Evolutionary conservation across 2,329 filamentous ascomycete genomes (phyloP).

Genomic region (Xenoacremonium recifei): DNA sequence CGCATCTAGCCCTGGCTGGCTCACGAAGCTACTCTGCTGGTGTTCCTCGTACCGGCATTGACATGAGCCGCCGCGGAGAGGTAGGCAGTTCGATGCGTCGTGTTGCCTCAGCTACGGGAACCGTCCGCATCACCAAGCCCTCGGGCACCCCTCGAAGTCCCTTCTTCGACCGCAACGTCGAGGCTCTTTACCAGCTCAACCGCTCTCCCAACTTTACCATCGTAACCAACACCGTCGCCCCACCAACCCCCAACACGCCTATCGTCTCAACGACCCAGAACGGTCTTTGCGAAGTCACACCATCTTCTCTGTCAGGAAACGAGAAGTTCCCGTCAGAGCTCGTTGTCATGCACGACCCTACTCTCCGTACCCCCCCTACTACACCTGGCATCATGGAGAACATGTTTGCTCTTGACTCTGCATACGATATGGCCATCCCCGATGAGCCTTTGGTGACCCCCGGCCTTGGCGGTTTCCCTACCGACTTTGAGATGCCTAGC

Average conservation of each 20-base stretch:
- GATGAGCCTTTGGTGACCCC: slow-evolving; percentile 52
- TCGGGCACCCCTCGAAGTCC: slow-evolving; percentile 33
- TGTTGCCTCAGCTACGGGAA: slow-evolving; percentile 51
- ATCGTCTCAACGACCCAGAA: slow-evolving; percentile 36
- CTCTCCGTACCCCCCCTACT: slow-evolving; percentile 52
- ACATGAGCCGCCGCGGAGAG: slow-evolving; percentile 45
- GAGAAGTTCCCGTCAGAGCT: slow-evolving; percentile 30
- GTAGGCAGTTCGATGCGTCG: slow-evolving; percentile 50
- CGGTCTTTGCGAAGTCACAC: slow-evolving; percentile 37
- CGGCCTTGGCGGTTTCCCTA: slow-evolving; percentile 39
- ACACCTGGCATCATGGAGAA: slow-evolving; percentile 49
- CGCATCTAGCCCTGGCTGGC: slow-evolving; percentile 46
- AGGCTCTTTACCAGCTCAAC: slow-evolving; percentile 42
- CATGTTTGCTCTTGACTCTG: slow-evolving; percentile 39
- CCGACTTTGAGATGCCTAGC: slow-evolving; percentile 43
- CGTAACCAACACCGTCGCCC: slow-evolving; percentile 41
- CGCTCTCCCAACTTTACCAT: slow-evolving; percentile 41
- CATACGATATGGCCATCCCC: slow-evolving; percentile 36
- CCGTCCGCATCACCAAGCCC: slow-evolving; percentile 33
- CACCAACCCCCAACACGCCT: slow-evolving; percentile 50
- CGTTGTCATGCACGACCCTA: slow-evolving; percentile 37
- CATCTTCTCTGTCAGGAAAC: slow-evolving; percentile 33
- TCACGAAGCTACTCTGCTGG: slow-evolving; percentile 42
- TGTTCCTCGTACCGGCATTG: slow-evolving; percentile 47
- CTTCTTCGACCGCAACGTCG: slow-evolving; percentile 44